Evolutionary conservation across 2,329 filamentous ascomycete species (phyloP).

Genomic region (Fusarium solani-melongenae): DNA sequence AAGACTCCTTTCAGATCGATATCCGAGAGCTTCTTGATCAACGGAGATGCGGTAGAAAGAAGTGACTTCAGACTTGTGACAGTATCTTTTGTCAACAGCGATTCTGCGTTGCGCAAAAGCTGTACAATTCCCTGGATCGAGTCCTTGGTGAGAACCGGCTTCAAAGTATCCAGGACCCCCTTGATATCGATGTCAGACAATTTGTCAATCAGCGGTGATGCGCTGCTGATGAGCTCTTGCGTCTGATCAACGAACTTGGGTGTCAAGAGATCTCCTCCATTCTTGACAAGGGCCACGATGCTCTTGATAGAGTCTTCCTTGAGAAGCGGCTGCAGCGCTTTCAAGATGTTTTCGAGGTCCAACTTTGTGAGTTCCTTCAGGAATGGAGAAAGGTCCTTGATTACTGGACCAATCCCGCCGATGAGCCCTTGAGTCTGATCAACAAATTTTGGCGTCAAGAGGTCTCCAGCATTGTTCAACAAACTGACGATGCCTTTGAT

Average conservation of each 20-base stretch:
- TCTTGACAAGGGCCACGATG: slow-evolving; percentile 45
- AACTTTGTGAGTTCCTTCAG: slow-evolving; percentile 44
- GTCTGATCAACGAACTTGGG: slow-evolving; percentile 28
- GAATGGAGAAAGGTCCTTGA: slow-evolving; percentile 30
- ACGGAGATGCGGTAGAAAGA: slow-evolving; percentile 32
- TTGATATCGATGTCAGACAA: slow-evolving; percentile 49
- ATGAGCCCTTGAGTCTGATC: slow-evolving; percentile 36
- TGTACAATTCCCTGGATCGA: slow-evolving; percentile 42
- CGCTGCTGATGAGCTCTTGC: slow-evolving; percentile 34
- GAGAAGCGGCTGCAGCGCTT: slow-evolving; percentile 50
- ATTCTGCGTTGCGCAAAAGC: slow-evolving; percentile 42
- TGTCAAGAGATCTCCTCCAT: slow-evolving; percentile 45
- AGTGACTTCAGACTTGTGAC: slow-evolving; percentile 42
- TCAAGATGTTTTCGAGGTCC: slow-evolving; percentile 45
- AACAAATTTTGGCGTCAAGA: slow-evolving; percentile 39
- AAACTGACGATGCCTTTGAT: slow-evolving; percentile 40
- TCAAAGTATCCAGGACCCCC: slow-evolving; percentile 43
- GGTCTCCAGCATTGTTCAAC: slow-evolving; percentile 47
- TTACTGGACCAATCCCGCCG: slow-evolving; percentile 40
- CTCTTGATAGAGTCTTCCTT: slow-evolving; percentile 45
- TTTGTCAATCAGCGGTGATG: slow-evolving; percentile 40
- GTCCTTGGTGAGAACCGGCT: slow-evolving; percentile 41
- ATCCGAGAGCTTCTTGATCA: background rate
- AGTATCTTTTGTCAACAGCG: slow-evolving; percentile 33
- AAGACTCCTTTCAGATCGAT: slow-evolving; percentile 47